Evolutionary conservation across 371 early-diverging fungal species (phyloP).

Genomic region (Sporodiniella umbellata): DNA sequence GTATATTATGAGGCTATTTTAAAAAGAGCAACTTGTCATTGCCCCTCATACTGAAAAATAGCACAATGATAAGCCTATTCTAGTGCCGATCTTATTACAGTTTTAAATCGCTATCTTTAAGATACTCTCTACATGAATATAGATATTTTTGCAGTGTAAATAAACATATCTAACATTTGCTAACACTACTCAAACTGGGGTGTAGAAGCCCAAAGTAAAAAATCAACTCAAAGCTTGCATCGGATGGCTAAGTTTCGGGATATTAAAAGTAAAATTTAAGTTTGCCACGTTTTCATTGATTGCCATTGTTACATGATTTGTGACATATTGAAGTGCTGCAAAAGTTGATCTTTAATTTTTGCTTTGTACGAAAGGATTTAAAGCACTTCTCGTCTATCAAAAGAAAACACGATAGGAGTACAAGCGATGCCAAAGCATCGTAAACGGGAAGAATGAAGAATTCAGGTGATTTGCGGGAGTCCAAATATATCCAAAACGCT

Average conservation of each 20-base stretch:
- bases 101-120: too few species aligned
- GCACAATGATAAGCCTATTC: too few species aligned
- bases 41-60: too few species aligned
- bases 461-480: not conserved
- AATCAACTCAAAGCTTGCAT: not conserved
- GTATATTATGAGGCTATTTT: too few species aligned
- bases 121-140: too few species aligned
- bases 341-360: not conserved
- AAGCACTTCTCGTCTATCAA: not conserved
- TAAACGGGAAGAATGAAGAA: not conserved
- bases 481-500: not conserved
- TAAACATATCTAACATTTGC: too few species aligned
- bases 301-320: constrained; percentile 1
- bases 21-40: too few species aligned
- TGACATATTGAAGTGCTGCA: not conserved
- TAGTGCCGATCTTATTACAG: too few species aligned
- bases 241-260: not conserved
- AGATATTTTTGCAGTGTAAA: too few species aligned
- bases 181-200: too few species aligned
- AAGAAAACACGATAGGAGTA: not conserved
- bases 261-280: not conserved
- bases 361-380: not conserved
- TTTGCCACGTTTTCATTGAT: not conserved
- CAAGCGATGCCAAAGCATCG: not conserved
- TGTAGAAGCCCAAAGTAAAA: too few species aligned